phyloP scores from a whole-genome alignment of 2,329 filamentous ascomycete species.

The Cladosporium sphaerospermum region DNA sequence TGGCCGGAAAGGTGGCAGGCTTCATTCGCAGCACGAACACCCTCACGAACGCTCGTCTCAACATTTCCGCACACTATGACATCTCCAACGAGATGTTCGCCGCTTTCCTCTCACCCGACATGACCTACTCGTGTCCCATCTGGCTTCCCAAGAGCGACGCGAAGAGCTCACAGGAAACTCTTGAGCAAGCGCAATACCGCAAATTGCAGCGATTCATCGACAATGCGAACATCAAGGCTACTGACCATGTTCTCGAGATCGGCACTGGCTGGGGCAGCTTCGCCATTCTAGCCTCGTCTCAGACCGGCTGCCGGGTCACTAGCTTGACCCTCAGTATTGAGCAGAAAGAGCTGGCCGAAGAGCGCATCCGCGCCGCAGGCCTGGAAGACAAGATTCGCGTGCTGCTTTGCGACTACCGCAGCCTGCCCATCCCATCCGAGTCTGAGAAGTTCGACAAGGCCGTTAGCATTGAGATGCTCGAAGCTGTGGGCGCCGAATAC shows the following conservation, averaged over 20 bases:
- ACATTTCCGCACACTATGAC: slow-evolving; percentile 68
- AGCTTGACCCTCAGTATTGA: slow-evolving; percentile 62
- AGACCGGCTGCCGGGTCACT: slow-evolving; percentile 63
- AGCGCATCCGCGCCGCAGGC: slow-evolving; percentile 56
- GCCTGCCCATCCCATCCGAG: slow-evolving; percentile 45
- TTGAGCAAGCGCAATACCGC: slow-evolving; percentile 61
- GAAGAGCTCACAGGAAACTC: slow-evolving; percentile 45
- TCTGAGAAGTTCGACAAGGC: slow-evolving; percentile 58
- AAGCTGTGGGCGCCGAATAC: slow-evolving; percentile 64
- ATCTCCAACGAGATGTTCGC: slow-evolving; percentile 72
- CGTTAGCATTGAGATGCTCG: slow-evolving; percentile 71
- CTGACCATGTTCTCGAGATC: slow-evolving; percentile 67
- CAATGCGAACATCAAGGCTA: slow-evolving; percentile 55
- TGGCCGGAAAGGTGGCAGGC: slow-evolving; percentile 53
- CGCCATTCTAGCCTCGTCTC: slow-evolving; percentile 61
- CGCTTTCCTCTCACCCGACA: slow-evolving; percentile 66
- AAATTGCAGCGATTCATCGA: slow-evolving; percentile 62
- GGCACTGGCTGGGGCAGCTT: slow-evolving; percentile 72
- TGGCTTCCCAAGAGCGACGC: slow-evolving; percentile 48
- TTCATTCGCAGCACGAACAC: slow-evolving; percentile 45
- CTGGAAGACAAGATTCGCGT: slow-evolving; percentile 58
- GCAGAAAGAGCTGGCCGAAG: slow-evolving; percentile 62
- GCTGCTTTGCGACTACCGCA: slow-evolving; percentile 62
- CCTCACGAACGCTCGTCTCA: slow-evolving; percentile 51
- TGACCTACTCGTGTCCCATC: slow-evolving; percentile 69